Conservation (phyloP, 371 early-diverging fungal species). For the Catenaria anguillulae region DNA sequence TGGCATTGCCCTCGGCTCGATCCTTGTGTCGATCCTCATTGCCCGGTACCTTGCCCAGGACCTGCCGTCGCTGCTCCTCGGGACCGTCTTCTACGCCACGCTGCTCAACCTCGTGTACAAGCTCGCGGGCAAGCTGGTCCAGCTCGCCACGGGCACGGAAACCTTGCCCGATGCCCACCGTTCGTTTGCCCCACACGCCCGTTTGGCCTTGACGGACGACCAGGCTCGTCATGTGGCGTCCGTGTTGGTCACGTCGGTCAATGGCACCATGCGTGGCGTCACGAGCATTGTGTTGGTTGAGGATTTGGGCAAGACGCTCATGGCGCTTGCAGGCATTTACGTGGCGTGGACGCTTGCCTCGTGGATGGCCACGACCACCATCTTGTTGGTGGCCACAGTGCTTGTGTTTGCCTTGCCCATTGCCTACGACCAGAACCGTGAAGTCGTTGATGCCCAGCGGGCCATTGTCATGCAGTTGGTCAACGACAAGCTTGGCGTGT, state of each 20-base stretch:
- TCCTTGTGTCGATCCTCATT: background rate
- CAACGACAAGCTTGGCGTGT: background rate
- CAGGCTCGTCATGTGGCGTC: background rate
- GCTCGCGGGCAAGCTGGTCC: background rate
- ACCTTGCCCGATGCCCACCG: background rate
- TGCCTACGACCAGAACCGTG: background rate
- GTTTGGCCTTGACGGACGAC: background rate
- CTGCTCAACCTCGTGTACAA: background rate
- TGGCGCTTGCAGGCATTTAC: background rate
- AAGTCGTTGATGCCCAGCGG: background rate
- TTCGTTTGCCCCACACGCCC: background rate
- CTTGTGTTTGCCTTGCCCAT: background rate
- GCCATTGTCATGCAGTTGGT: background rate
- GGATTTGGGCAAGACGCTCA: background rate
- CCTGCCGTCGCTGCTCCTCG: background rate
- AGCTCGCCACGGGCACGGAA: background rate
- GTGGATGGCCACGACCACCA: no score
- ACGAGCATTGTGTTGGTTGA: background rate
- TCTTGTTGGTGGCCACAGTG: background rate
- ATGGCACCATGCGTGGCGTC: no score
- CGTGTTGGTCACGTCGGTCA: background rate
- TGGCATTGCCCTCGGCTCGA: background rate
- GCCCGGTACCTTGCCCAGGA: background rate
- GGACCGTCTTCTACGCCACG: background rate
- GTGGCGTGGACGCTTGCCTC: background rate